phyloP scores from a whole-genome alignment of 208 protist species.

The Trypanosoma melophagium region DNA sequence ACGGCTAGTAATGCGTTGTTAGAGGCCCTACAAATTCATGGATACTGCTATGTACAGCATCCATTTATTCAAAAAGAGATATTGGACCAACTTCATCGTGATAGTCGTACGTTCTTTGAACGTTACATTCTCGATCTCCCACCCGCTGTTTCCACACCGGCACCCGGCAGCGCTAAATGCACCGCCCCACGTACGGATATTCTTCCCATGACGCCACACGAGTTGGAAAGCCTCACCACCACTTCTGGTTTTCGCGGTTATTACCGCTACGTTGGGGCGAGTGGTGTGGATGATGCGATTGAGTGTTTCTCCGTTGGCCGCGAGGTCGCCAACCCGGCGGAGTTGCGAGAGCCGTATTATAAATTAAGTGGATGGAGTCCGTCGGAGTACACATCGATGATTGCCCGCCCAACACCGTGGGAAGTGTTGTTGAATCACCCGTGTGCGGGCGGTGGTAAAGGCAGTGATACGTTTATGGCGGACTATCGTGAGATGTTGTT shows the following conservation, averaged over 20 bases:
- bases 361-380: conserved; percentile 66
- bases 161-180: conserved; percentile 5
- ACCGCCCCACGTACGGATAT: neutral
- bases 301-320: conserved; percentile 88
- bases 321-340: conserved; percentile 60
- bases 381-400: conserved; percentile 60
- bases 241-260: conserved; percentile 76
- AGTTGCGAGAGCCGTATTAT: conserved; percentile 73
- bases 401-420: conserved; percentile 84
- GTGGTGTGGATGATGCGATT: conserved; percentile 81
- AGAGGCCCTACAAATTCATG: conserved; percentile 82
- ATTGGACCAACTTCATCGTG: conserved; percentile 82
- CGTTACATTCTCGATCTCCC: conserved; percentile 63
- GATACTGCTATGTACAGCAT: conserved; percentile 90
- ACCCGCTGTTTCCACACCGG: conserved; percentile 21
- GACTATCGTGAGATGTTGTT: conserved; percentile 87
- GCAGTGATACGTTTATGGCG: conserved; percentile 77
- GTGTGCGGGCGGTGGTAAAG: conserved; percentile 12
- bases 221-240: conserved; percentile 74
- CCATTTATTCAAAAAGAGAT: conserved; percentile 86
- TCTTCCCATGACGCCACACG: conserved; percentile 60
- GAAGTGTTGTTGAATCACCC: conserved; percentile 73
- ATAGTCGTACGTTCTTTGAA: conserved; percentile 85
- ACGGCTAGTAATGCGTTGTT: conserved; percentile 79
- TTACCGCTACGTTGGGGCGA: conserved; percentile 85